Evolutionary conservation across 208 protist genomes (phyloP).

Genomic region (Trypanosoma melophagium): DNA sequence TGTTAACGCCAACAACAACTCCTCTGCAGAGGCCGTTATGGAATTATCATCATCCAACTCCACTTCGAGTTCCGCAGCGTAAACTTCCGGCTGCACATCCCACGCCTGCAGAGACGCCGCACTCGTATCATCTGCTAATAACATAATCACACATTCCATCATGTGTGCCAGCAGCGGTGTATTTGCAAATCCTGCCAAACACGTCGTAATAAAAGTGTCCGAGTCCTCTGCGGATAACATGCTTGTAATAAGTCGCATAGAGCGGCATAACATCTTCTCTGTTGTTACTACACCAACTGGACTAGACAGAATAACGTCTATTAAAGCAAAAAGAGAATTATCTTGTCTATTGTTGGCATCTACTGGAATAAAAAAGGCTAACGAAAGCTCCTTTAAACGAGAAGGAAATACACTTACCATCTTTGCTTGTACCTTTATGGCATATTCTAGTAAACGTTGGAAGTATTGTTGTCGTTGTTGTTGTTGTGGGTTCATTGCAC

Average conservation of each 20-base stretch:
- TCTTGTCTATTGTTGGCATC: not conserved
- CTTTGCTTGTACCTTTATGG: conserved; percentile 57
- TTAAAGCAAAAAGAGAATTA: conserved; percentile 25
- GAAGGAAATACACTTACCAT: conserved; percentile 49
- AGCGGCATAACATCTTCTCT: conserved; percentile 66
- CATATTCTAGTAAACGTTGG: conserved; percentile 65
- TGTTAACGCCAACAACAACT: conserved; percentile 77
- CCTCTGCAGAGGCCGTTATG: conserved; percentile 47
- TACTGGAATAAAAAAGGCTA: conserved; percentile 41
- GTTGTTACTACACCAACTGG: conserved; percentile 31
- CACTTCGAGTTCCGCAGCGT: conserved; percentile 48
- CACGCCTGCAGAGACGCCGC: conserved; percentile 41
- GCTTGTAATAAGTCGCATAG: conserved; percentile 43
- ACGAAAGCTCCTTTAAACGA: conserved; percentile 38
- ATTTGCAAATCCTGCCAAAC: conserved; percentile 23
- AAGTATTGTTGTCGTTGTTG: conserved; percentile 21
- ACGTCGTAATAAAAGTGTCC: conserved; percentile 37
- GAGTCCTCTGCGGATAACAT: conserved; percentile 54
- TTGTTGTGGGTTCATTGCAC: not conserved
- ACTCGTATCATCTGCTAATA: conserved; percentile 56
- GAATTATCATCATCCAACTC: conserved; percentile 44
- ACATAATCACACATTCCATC: conserved; percentile 43
- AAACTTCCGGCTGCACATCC: conserved; percentile 45
- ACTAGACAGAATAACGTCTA: conserved; percentile 34
- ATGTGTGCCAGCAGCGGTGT: conserved; percentile 31